phyloP scores from a whole-genome alignment of 352 stramenopile species.

The Bremia lactucae region DNA sequence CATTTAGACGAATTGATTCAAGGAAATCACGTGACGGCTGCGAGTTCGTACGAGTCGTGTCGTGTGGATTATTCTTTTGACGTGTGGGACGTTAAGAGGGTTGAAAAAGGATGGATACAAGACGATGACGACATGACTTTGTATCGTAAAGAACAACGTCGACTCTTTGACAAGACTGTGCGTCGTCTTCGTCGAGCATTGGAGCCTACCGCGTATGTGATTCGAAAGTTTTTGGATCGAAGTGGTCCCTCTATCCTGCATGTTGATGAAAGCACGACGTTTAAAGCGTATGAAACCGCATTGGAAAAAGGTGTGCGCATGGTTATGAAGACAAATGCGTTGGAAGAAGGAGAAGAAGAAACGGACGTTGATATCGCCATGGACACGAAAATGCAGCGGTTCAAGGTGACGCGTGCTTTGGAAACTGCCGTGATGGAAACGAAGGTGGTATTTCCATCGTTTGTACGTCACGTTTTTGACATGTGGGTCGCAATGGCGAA shows the following conservation, averaged over 20 bases:
- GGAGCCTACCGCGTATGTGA: slow-evolving; percentile 10
- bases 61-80: slow-evolving; percentile 6
- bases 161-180: slow-evolving; percentile 43
- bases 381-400: slow-evolving; percentile 4
- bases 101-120: slow-evolving; percentile 6
- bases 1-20: slow-evolving; percentile 14
- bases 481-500: slow-evolving; percentile 29
- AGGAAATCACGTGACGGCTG: slow-evolving; percentile 12
- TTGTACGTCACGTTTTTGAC: slow-evolving; percentile 31
- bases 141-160: slow-evolving; percentile 35
- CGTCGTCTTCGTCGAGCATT: slow-evolving; percentile 27
- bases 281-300: slow-evolving; percentile 24
- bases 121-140: slow-evolving; percentile 16
- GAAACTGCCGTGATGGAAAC: slow-evolving; percentile 20
- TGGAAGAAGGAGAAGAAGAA: slow-evolving; percentile 56
- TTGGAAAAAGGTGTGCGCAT: slow-evolving; percentile 25
- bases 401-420: slow-evolving; percentile 10
- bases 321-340: slow-evolving; percentile 32
- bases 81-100: slow-evolving; percentile 5
- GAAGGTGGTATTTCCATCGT: slow-evolving; percentile 20
- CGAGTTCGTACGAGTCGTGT: slow-evolving; percentile 22
- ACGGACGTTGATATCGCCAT: slow-evolving; percentile 1
- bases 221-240: slow-evolving; percentile 25
- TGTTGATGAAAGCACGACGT: slow-evolving; percentile 25
- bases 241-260: slow-evolving; percentile 20